Evolutionary conservation across 352 stramenopile species (phyloP), one percentile per base, ranked within the genome.

Genomic region (Globisporangium abappressorium): DNA sequence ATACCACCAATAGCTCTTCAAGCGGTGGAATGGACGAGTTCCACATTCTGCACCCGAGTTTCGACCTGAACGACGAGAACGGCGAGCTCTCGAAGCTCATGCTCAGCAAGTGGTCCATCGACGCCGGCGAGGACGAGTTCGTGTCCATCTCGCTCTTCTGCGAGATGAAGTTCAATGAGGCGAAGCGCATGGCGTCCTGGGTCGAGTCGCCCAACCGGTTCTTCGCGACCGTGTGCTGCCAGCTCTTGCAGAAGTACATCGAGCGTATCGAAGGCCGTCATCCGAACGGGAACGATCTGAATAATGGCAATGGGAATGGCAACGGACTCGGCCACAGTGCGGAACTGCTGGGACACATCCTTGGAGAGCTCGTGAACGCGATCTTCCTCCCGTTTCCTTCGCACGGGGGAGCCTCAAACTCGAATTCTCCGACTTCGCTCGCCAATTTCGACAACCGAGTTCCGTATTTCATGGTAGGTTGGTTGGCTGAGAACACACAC

Each of bases 141-240:
- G 64, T 79, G 38, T 93, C 84, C 9, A 78, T 87, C 49, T 85
- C 82, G 15, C 75, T 91, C 34, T 93, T 90, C 62, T 93, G 82
- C 34, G 80, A 94, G 69, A 82, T 91, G 74, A 94, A 94, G 61
- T 75, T 93, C 26, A 87, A 80, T 55, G 86, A 94, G 68, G 86
- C 83, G 24, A 79, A 88, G 75, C 73, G 82, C 38, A 93, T 92
- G 83, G 81, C 81, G 12, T 84, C 82, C 2, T 90, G 83, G 74
- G 72, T 91, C n/a, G 78, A 90, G 61, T 58, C 78, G 11, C 84
- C 86, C 33, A 94, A 93, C 66, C 79, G 81, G 26, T 94, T 94
- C 62, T 79, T 89, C 62, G 83, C 78, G 2, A 89, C 85, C 9
- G 84, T 88, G 46, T 91, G 81, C 57, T 91, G 81, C 54, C 79